phyloP scores from a whole-genome alignment of 169 alveolate genomes.

The Perkinsus olseni region DNA sequence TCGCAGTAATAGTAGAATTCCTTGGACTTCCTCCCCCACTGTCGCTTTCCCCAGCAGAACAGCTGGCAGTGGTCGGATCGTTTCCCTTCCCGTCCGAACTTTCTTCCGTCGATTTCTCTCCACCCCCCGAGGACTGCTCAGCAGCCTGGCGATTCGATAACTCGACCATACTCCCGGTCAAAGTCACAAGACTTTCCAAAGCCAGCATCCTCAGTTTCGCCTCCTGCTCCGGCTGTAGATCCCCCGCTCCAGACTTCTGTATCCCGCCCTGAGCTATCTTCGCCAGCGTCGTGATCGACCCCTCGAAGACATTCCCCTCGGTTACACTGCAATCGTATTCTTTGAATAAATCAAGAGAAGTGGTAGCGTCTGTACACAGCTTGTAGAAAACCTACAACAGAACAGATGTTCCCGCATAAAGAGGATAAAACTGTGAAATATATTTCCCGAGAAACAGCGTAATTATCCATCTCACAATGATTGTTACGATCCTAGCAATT shows the following conservation, averaged over 20 bases:
- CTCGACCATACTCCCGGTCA: conserved; percentile 11
- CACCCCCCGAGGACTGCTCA: background rate
- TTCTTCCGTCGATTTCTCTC: background rate
- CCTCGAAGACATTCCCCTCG: conserved; percentile 34
- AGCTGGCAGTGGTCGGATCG: background rate
- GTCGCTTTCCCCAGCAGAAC: background rate
- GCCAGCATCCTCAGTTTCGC: conserved; percentile 5
- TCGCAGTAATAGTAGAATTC: background rate
- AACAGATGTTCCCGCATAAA: too few relatives aligned
- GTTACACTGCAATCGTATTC: conserved; percentile 35
- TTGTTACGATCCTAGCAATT: too few relatives aligned
- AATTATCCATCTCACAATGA: too few relatives aligned
- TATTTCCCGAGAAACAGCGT: too few relatives aligned
- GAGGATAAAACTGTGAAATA: too few relatives aligned
- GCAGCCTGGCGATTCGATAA: background rate
- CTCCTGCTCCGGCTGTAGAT: conserved; percentile 12
- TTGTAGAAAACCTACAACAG: conserved; percentile 27
- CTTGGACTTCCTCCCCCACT: conserved; percentile 9
- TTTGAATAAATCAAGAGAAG: conserved; percentile 28
- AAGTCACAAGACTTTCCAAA: conserved; percentile 15
- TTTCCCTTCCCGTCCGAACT: conserved; percentile 13
- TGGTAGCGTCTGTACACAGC: conserved; percentile 36
- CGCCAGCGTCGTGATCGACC: conserved; percentile 30
- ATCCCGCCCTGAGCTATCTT: conserved; percentile 38
- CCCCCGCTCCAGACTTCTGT: background rate